A percentile compares a stretch with the other conserved stretches of the same genome.
These are phyloP conservation scores for Linum usitatissimum DNA, from an alignment of 345 rosid species.

Conservation along the genomic window DNA sequence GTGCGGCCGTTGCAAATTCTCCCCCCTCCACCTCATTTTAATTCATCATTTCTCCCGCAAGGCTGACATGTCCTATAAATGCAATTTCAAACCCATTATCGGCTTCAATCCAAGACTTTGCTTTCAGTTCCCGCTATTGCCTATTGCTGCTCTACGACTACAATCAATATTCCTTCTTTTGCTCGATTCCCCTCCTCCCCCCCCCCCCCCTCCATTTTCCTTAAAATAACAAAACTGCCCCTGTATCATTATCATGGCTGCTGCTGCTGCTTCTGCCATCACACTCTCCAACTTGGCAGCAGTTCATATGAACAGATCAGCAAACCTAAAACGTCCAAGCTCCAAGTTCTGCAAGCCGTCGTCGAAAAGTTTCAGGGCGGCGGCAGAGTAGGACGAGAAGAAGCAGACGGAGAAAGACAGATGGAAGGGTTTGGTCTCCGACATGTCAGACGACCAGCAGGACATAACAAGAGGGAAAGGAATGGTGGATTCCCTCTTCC, in stretches of 20 bases:
- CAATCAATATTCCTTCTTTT: too few relatives aligned
- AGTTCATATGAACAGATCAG: slow-evolving; percentile 23
- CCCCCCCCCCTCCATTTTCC: not conserved
- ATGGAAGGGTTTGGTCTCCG: slow-evolving; percentile 35
- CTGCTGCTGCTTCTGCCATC: slow-evolving; percentile 25
- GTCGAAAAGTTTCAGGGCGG: slow-evolving; percentile 12
- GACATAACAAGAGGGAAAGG: slow-evolving; percentile 47
- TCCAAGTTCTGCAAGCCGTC: slow-evolving; percentile 8
- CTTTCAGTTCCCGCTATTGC: slow-evolving; percentile 8
- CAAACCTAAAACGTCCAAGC: slow-evolving; percentile 10
- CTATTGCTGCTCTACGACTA: too few relatives aligned
- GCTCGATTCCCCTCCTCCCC: not conserved
- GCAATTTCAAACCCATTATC: not conserved
- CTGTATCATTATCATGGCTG: slow-evolving; percentile 16
- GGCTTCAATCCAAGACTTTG: slow-evolving; percentile 1
- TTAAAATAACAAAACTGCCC: not conserved
- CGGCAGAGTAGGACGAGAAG: slow-evolving; percentile 28
- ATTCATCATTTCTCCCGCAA: slow-evolving; percentile 11
- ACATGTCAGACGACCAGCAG: slow-evolving; percentile 39
- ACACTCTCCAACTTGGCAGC: slow-evolving; percentile 26
- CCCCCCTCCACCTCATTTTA: too few relatives aligned
- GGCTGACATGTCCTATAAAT: not conserved
- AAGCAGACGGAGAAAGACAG: slow-evolving; percentile 34
- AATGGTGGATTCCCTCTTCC: slow-evolving; percentile 44
- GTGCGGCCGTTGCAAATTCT: slow-evolving; percentile 23